Conservation (phyloP, 225 moss, liverwort and hornwort genomes). For the Polytrichum formosum region DNA sequence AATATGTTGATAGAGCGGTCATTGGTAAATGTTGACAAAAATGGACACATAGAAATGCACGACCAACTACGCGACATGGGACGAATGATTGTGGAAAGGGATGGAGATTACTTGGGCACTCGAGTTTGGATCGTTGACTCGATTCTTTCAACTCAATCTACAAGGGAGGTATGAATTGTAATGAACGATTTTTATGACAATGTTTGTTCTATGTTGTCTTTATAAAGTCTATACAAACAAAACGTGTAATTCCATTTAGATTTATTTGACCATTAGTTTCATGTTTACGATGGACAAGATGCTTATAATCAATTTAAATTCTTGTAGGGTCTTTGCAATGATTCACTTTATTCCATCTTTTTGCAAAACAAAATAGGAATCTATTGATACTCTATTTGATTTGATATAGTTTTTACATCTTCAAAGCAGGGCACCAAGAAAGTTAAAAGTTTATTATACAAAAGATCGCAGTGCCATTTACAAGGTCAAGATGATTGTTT, state of each 20-base stretch:
- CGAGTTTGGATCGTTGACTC: neutral
- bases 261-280: no score
- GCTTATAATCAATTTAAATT: neutral
- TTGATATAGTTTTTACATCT: no score
- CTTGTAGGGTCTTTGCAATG: neutral
- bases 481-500: no score
- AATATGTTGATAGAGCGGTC: neutral
- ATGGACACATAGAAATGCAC: neutral
- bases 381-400: no score
- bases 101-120: neutral
- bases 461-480: no score
- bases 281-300: no score
- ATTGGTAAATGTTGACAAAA: neutral
- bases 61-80: neutral
- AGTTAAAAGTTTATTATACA: no score
- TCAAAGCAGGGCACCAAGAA: no score
- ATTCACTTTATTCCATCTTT: neutral
- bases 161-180: neutral
- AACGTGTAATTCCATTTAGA: no score
- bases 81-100: neutral
- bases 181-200: neutral
- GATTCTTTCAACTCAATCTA: neutral
- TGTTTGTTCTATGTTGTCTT: no score
- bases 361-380: no score
- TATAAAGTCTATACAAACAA: no score